Conservation (phyloP, 345 rosid genomes). For the Citrus maxima region DNA sequence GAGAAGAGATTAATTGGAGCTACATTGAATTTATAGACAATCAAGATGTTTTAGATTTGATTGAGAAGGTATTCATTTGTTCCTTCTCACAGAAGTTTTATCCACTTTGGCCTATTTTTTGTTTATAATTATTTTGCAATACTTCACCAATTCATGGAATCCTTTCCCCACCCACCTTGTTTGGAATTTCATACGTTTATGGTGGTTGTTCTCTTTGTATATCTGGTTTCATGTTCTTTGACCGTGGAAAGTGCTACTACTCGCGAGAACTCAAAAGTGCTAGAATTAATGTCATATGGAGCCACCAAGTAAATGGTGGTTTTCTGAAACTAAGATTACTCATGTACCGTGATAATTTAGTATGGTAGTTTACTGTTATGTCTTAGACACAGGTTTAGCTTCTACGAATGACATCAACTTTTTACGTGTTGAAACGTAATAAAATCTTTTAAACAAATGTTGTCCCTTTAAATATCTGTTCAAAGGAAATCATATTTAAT, state of each 20-base stretch:
- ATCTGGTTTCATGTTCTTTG: not conserved
- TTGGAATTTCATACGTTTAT: not conserved
- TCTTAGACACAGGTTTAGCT: not conserved
- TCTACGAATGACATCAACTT: not conserved
- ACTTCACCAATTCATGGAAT: not conserved
- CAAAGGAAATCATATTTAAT: not conserved
- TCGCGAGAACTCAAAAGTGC: not conserved
- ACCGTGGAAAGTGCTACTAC: not conserved
- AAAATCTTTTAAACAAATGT: not conserved
- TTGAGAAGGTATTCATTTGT: slow-evolving; percentile 75
- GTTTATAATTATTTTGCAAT: not conserved
- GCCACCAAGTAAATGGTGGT: not conserved
- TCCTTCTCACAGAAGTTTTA: slow-evolving; percentile 1
- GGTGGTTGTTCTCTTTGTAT: not conserved
- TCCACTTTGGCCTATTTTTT: not conserved
- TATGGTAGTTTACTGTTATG: not conserved
- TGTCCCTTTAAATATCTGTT: not conserved
- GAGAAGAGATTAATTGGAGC: slow-evolving; percentile 98
- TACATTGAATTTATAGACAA: slow-evolving; percentile 97
- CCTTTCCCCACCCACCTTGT: not conserved
- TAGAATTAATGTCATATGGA: not conserved
- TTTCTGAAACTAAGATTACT: not conserved
- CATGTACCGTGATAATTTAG: not conserved
- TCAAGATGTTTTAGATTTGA: slow-evolving; percentile 95
- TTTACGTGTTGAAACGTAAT: not conserved